Evolutionary conservation across 176 grass and related monocot species (phyloP), one percentile per base, ranked within the genome.

Genomic region (Otatea glauca): DNA sequence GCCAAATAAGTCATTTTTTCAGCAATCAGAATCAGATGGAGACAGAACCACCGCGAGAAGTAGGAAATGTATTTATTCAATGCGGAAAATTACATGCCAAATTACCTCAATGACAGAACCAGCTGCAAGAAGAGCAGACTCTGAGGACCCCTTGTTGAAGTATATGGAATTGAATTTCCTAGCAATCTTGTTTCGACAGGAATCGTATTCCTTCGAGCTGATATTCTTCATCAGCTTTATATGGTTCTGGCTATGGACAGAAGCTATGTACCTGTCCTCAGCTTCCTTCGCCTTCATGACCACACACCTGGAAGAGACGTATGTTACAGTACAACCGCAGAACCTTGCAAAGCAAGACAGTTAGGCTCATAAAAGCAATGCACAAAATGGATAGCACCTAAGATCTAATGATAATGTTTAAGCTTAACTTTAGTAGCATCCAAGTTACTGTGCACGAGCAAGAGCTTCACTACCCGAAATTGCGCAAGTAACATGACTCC

Each of bases 121-220:
- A 72, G 93, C 91, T 70, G 96, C 93, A 66, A 95, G 93, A 82
- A 87, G 87, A 90, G 96, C 96, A 83, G 96, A 92, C 86, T 95
- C 87, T 10, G 93, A 95, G 77, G 96, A 98, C 27, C 96, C 91
- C 88, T 92, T 65, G 15, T 98, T 98, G 56, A 95, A 90, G 85
- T 98, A 98, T 87, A 98, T 98, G 18, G 93, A 95, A 65, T 98
- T 91, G 29, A 92, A 92, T 12, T 86, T 89, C 45, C 69, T 70
- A 85, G 96, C 96, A 87, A 90, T 83, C 73, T 65, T 94, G 10
- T 89, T 65, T 72, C 93, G 90, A 53, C 51, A 73, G 44, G 88
- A 83, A 80, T 98, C 89, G 65, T 90, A 93, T 51, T 88, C 72
- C 70, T 90, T 92, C 1, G 81, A 92, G 86, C 96, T 98, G 84